Evolutionary conservation across 306 rosid genomes (phyloP).

Genomic region (Quercus rubra): DNA sequence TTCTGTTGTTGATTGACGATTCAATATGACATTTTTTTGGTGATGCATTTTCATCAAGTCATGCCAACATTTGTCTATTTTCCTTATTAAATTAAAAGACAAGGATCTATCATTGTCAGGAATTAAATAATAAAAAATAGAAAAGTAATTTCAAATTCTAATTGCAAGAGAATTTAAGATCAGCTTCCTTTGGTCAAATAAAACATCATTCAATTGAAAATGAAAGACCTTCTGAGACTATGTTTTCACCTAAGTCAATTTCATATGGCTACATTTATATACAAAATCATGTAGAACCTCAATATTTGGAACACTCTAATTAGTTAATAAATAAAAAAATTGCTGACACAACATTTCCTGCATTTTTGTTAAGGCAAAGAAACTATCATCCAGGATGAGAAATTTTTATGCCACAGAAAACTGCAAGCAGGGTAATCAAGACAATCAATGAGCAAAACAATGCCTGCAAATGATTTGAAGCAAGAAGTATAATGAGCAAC

Average conservation of each 20-base stretch:
- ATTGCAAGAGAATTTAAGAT: not conserved
- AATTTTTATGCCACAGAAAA: constrained; percentile 17
- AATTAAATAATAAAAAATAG: not conserved
- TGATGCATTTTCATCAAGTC: not conserved
- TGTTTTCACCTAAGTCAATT: not conserved
- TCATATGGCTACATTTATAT: no score
- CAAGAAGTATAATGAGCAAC: not conserved
- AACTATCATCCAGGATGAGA: not conserved
- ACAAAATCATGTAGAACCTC: not conserved
- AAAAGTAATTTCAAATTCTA: not conserved
- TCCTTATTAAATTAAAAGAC: not conserved
- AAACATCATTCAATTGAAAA: not conserved
- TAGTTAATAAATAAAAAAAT: no score
- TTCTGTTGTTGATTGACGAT: not conserved
- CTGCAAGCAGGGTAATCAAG: constrained; percentile 15
- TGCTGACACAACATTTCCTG: not conserved
- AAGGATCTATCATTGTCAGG: not conserved
- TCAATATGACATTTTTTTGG: not conserved
- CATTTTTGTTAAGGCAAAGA: not conserved
- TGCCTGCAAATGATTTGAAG: constrained; percentile 18
- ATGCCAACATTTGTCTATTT: not conserved
- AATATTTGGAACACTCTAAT: not conserved
- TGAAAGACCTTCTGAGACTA: not conserved
- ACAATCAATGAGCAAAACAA: constrained; percentile 28
- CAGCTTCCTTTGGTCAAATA: not conserved